Conservation (phyloP, 169 alveolate species). For the Theileria equi region DNA sequence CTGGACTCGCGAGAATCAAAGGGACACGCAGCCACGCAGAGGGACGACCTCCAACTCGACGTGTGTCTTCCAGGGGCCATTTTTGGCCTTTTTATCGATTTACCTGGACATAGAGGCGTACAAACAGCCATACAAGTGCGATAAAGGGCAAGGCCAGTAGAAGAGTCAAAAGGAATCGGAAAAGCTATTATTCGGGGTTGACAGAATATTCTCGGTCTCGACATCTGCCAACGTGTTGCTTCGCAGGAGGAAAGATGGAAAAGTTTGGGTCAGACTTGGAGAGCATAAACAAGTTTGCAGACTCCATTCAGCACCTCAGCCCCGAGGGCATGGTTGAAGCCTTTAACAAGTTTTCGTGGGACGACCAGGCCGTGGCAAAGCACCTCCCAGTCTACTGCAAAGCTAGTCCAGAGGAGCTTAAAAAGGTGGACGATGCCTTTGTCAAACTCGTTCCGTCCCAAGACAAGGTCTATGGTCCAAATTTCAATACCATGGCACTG, state of each 20-base stretch:
- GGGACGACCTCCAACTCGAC: no score
- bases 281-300: slow-evolving; percentile 25
- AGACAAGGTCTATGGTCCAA: slow-evolving; percentile 37
- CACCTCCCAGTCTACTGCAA: slow-evolving; percentile 45
- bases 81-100: no score
- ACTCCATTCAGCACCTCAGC: slow-evolving; percentile 29
- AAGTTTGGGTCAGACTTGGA: slow-evolving; percentile 31
- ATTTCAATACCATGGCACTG: slow-evolving; percentile 53
- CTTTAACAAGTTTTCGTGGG: slow-evolving; percentile 61
- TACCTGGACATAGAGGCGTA: no score
- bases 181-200: no score
- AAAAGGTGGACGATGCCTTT: slow-evolving; percentile 38
- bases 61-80: no score
- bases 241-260: slow-evolving; percentile 15
- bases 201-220: no score
- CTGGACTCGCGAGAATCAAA: no score
- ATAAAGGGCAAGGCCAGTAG: no score
- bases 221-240: no score
- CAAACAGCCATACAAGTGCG: no score
- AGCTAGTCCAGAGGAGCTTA: slow-evolving; percentile 24
- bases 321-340: slow-evolving; percentile 31
- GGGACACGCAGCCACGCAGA: no score
- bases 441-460: slow-evolving; percentile 37
- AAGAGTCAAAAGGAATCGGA: no score
- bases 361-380: slow-evolving; percentile 26